Base-by-base conservation (phyloP, 148 eudicot genomes). In the Camellia sinensis region DNA sequence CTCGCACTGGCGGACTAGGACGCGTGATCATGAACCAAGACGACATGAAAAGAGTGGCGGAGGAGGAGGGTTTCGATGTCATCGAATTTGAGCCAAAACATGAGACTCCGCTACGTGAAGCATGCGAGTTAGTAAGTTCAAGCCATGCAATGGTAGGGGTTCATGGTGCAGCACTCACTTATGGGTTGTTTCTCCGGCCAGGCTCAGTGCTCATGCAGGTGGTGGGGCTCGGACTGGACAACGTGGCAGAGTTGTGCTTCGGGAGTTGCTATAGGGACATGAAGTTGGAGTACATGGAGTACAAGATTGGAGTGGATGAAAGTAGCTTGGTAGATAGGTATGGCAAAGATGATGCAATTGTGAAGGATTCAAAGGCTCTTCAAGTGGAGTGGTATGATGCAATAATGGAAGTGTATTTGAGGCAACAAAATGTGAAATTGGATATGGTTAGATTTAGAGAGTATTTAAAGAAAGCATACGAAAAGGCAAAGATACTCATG, bases 121-220 rank as follows among this genome's bases (percentile, higher is more conserved):
- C 85, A 0, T 90, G 86, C 44, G 75, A 15, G 59, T 71, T 89
- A 19, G 72, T 90, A 60, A 83, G 83, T 53, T 83, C 82, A 6
- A 87, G 96, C 63, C 93, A 90, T 50, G 95, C 79, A 0, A 68
- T 90, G 82, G 50, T 92, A 2, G 96, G 93, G 29, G 91, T 90
- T 6, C 93, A 92, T 61, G 96, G 93, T 0, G 96, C 96, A 1
- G 91, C 91, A 6, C 65, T 90, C 11, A 90, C 96, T 0, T 89
- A 92, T 60, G 74, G 79, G 5, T 65, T 92, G 70, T 92, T 89
- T 68, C 86, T 92, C 5, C 79, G 79, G 40, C 91, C 92, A 0
- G 83, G 90, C 11, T 78, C 91, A 3, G 82, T 86, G 44, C 57
- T 92, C 17, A 45, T 86, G 15, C 93, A 92, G 11, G 81, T 90